Evolutionary conservation across 148 eudicot genomes (phyloP), one percentile per base, ranked within the genome.

Genomic region (Amaranthus palmeri): DNA sequence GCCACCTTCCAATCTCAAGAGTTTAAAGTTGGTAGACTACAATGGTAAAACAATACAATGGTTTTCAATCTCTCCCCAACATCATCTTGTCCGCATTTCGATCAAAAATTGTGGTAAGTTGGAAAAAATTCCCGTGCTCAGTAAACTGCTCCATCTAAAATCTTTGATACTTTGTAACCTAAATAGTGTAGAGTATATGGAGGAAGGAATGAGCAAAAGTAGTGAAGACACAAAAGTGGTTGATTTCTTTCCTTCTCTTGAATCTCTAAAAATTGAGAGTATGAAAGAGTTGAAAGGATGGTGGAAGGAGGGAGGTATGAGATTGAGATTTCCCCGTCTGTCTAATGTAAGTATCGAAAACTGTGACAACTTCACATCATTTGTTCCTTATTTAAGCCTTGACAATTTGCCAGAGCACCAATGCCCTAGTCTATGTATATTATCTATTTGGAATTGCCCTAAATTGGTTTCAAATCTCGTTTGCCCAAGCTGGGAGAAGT

Each of bases 221-320:
- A 54, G 14, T 13, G 6, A 5, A 17, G 25, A n/a, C 3, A 5
- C 17, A 4, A 1, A 45, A 25, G 36, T 25, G 36, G 36, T 25
- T 25, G 36, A 25, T 25, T 78, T 72, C 72, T 78, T 78, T 40
- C 73, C 73, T 3, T 68, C 73, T 51, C 81, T 78, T 68, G 63
- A 61, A 49, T 10, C 3, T 1, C 72, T 79, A 3, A 4, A 10
- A 10, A 3, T 79, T 7, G 0, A 4, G 0, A 6, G 2, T 6
- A n/a, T 70, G 40, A 7, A 44, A 3, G 57, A 44, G 15, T 48
- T 79, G 69, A 60, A 50, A 67, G 58, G 75, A 43, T 79, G 82
- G 82, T 57, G 68, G 71, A 45, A 67, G 14, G 59, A 43, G n/a
- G 40, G 15, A 3, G 62, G 9, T n/a, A 58, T 49, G 63, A 18